These are phyloP conservation scores for Cyclocybe cylindracea DNA, from an alignment of 768 basidiomycete species.

Conservation along the genomic window DNA sequence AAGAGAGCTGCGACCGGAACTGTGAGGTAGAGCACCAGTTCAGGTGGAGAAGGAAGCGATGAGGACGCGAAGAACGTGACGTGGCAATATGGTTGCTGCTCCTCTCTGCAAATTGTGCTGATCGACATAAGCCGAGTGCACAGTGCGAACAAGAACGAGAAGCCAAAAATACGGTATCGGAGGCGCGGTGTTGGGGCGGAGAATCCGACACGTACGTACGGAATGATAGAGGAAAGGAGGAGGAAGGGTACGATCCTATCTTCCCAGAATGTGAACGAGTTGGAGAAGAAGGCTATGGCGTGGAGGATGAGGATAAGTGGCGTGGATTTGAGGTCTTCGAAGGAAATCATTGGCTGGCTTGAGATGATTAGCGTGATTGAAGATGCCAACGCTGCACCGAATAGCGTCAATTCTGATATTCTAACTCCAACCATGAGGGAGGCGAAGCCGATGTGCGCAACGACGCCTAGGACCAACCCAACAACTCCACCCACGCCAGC, in stretches of 20 bases:
- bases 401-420: conserved; percentile 50
- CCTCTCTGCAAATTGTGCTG: conserved; percentile 92
- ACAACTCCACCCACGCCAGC: conserved; percentile 36
- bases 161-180: conserved; percentile 73
- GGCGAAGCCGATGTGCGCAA: conserved; percentile 30
- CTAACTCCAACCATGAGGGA: conserved; percentile 47
- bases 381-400: conserved; percentile 48
- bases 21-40: conserved; percentile 56
- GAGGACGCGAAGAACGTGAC: conserved; percentile 88
- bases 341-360: conserved; percentile 35
- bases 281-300: conserved; percentile 78
- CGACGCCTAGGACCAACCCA: conserved; percentile 37
- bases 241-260: conserved; percentile 81
- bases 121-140: conserved; percentile 75
- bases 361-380: conserved; percentile 45
- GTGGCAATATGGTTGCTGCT: conserved; percentile 87
- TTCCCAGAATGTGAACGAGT: conserved; percentile 99
- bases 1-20: conserved; percentile 44
- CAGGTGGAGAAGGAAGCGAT: conserved; percentile 65
- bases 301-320: conserved; percentile 67
- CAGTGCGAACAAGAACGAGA: conserved; percentile 63
- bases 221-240: conserved; percentile 61
- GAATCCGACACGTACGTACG: conserved; percentile 60
- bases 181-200: conserved; percentile 68
- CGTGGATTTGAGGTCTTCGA: conserved; percentile 26